Conservation (phyloP, 2,329 filamentous ascomycete genomes). For the Plenodomus biglobosus region DNA sequence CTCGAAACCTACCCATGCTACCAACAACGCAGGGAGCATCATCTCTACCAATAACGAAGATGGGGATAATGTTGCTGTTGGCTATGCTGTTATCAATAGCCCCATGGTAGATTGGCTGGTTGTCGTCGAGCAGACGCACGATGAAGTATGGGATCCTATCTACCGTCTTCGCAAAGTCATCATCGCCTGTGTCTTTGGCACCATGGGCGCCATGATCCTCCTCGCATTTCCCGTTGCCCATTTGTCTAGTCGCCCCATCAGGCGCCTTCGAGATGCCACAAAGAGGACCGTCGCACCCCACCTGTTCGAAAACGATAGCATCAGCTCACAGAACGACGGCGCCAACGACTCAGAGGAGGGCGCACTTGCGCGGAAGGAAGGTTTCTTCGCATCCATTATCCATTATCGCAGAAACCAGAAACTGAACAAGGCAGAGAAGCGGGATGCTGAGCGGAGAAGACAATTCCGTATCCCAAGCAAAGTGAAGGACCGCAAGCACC, state of each 20-base stretch:
- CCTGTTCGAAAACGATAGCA: conserved; percentile 53
- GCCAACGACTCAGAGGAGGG: conserved; percentile 52
- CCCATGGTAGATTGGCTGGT: conserved; percentile 78
- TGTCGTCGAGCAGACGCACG: conserved; percentile 72
- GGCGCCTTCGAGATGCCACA: conserved; percentile 73
- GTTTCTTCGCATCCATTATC: conserved; percentile 46
- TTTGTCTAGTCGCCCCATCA: conserved; percentile 77
- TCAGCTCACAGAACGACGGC: conserved; percentile 41
- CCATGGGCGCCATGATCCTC: conserved; percentile 70
- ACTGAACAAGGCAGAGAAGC: conserved; percentile 40
- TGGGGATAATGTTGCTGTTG: conserved; percentile 70
- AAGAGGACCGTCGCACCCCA: conserved; percentile 70
- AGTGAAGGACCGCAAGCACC: conserved; percentile 73
- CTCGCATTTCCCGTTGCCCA: conserved; percentile 79
- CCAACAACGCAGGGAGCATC: conserved; percentile 69
- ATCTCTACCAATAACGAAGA: conserved; percentile 75
- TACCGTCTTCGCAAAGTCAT: conserved; percentile 75
- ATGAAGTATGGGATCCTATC: conserved; percentile 77
- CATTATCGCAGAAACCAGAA: conserved; percentile 38
- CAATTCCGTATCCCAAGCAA: conserved; percentile 83
- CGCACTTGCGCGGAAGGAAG: conserved; percentile 50
- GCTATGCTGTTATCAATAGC: conserved; percentile 70
- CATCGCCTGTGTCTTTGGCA: conserved; percentile 81
- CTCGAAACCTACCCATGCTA: conserved; percentile 45
- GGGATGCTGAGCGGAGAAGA: conserved; percentile 48